Percentiles rank a stretch among this genome's conserved stretches.
These are phyloP conservation scores for Coemansia sp. DNA, from an alignment of 192 early-diverging fungal genomes.

Conservation along the genomic window DNA sequence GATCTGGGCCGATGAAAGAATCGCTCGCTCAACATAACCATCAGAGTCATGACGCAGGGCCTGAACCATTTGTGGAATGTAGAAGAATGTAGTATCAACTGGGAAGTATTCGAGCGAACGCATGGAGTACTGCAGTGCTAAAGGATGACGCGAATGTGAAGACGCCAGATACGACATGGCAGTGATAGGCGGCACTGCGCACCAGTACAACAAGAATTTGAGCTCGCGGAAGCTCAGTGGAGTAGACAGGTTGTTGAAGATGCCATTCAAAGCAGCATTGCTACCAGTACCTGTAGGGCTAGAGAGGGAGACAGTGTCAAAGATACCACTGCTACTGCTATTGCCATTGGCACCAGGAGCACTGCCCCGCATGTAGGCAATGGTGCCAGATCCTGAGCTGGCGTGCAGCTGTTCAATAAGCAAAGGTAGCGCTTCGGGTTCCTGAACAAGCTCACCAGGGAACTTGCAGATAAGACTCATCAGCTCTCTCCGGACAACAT, in stretches of 20 bases:
- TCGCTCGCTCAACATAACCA: conserved; percentile 95
- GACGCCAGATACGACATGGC: conserved; percentile 80
- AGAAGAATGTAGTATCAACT: conserved; percentile 96
- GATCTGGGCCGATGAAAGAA: conserved; percentile 87
- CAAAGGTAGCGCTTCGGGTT: conserved; percentile 71
- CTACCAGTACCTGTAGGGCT: neutral
- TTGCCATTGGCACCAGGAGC: neutral
- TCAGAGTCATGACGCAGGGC: conserved; percentile 82
- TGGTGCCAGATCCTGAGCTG: neutral
- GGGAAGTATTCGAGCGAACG: conserved; percentile 86
- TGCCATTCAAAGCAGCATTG: conserved; percentile 17
- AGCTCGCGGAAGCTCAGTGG: conserved; percentile 48
- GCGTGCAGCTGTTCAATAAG: conserved; percentile 63
- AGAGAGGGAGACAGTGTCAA: neutral
- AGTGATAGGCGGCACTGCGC: conserved; percentile 83
- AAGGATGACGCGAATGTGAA: conserved; percentile 70
- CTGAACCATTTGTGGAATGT: conserved; percentile 97
- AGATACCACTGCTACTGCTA: neutral
- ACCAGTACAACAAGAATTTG: conserved; percentile 86
- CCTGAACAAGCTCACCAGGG: conserved; percentile 64
- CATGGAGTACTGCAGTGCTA: conserved; percentile 94
- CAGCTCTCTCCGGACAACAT: conserved; percentile 66
- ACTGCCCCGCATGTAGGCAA: neutral
- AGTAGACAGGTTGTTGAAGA: conserved; percentile 27
- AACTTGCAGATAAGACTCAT: conserved; percentile 62